Conservation (phyloP, 2,329 filamentous ascomycete species). For the Ophiognomonia clavigignenti-juglandacearum region DNA sequence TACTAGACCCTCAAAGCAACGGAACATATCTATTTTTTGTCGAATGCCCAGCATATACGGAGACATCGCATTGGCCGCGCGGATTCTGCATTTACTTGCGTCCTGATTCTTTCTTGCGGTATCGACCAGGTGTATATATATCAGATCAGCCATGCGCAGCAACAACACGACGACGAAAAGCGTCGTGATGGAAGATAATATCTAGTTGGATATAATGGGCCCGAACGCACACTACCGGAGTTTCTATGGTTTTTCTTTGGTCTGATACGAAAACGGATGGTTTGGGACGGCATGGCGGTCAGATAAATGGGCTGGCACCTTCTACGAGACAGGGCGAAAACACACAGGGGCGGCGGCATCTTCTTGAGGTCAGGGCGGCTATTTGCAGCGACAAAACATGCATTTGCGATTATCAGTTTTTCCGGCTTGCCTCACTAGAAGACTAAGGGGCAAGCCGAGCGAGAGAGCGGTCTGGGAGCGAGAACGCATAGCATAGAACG, state of each 20-base stretch:
- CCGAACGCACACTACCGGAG: neutral
- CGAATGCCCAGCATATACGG: no score
- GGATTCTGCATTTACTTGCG: no score
- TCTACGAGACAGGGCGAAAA: neutral
- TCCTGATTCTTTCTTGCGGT: no score
- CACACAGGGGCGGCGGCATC: neutral
- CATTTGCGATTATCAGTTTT: neutral
- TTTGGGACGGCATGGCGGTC: neutral
- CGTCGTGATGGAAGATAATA: no score
- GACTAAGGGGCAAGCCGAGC: no score
- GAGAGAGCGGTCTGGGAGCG: neutral
- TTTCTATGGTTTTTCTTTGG: neutral
- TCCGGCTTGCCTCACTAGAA: neutral
- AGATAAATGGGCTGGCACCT: slow-evolving; percentile 8
- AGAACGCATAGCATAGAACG: no score
- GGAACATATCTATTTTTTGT: neutral
- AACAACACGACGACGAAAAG: no score
- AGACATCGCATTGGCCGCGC: no score
- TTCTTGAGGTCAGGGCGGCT: neutral
- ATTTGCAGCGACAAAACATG: slow-evolving; percentile 7
- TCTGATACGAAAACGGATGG: neutral
- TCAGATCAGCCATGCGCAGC: neutral
- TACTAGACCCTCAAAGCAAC: slow-evolving; percentile 5
- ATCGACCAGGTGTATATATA: slow-evolving; percentile 16
- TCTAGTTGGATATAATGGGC: neutral